Base-by-base conservation (phyloP, 2,329 filamentous ascomycete species). In the Cladosporium sp. region DNA sequence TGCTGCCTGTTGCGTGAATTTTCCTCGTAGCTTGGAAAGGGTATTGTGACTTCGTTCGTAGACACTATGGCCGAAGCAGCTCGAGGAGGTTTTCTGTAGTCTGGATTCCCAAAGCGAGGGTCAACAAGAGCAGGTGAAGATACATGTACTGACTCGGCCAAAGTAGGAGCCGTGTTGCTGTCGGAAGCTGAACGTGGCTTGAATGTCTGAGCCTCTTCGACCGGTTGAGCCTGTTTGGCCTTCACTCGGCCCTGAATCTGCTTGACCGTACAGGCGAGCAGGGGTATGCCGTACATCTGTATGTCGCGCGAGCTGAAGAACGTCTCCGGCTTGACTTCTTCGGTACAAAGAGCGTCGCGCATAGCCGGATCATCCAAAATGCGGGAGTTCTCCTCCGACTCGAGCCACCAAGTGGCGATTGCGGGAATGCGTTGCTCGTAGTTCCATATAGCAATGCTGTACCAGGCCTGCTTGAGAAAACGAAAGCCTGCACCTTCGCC, bases 391-490 rank as follows among this genome's bases (percentile, higher is more conserved):
- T 69, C 62, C 29, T 70, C 29, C 62, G 68, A 53, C 3, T 55
- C 40, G 33, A 72, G 66, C 72, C 72, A 73, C 67, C 67, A 67
- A 14, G 69, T 62, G 37, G 68, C 69, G 21, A 74, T 67, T 12
- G 44, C 56, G n/a, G 71, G 71, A 26, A 75, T 62, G 35, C 73
- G 70, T 12, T 50, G 50, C 23, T 74, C 56, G 28, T 70, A 62
- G 58, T 78, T 78, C 66, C 68, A 76, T n/a, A 71, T 29, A 2
- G 76, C 75, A 64, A 72, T 71, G 29, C 61, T 69, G 63, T 72
- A 72, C 68, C 73, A 76, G 18, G 72, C 75, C 56, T 76, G 72
- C 69, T 76, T 77, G 60, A 78, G 70, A 58, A 78, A 78, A n/a
- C 69, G 64, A 66, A 69, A 75, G 57, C 70, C 72, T 49, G 67